A percentile compares a stretch with the other conserved stretches of the same genome.
Conservation (phyloP, 768 basidiomycete species). For the Mrakia hoshinonis region DNA sequence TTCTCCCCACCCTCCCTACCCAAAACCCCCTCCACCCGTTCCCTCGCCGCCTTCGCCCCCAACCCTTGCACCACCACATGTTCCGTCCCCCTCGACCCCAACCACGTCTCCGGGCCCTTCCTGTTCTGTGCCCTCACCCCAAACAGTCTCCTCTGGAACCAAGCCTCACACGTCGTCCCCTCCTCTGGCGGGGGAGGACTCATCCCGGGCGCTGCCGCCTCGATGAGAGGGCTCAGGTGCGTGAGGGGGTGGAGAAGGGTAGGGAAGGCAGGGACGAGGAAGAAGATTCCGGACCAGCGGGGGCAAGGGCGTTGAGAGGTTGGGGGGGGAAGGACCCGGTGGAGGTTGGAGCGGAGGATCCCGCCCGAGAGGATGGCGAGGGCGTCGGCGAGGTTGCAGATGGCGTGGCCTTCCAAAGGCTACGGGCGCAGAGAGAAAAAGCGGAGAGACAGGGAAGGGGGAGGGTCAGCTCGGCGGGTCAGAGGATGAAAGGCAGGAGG, state of each 20-base stretch:
- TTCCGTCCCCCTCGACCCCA: conserved; percentile 25
- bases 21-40: not conserved
- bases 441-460: not conserved
- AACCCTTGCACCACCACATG: conserved; percentile 20
- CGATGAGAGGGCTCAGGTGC: not conserved
- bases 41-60: not conserved
- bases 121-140: conserved; percentile 23
- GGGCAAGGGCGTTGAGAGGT: conserved; percentile 13
- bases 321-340: conserved; percentile 26
- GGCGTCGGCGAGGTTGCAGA: conserved; percentile 28
- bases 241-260: not conserved
- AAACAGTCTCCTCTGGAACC: conserved; percentile 21
- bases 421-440: not conserved
- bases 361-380: conserved; percentile 21
- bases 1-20: no score
- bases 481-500: not conserved
- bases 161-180: conserved; percentile 20
- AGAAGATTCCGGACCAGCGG: conserved; percentile 26
- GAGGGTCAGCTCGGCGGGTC: not conserved
- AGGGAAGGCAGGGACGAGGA: not conserved
- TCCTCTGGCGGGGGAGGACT: not conserved
- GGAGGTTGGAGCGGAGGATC: conserved; percentile 27
- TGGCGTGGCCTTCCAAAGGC: conserved; percentile 16
- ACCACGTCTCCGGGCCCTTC: conserved; percentile 25
- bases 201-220: not conserved